These are phyloP conservation scores for Spinacia oleracea DNA, from an alignment of 179 eudicot species.

Conservation along the genomic window DNA sequence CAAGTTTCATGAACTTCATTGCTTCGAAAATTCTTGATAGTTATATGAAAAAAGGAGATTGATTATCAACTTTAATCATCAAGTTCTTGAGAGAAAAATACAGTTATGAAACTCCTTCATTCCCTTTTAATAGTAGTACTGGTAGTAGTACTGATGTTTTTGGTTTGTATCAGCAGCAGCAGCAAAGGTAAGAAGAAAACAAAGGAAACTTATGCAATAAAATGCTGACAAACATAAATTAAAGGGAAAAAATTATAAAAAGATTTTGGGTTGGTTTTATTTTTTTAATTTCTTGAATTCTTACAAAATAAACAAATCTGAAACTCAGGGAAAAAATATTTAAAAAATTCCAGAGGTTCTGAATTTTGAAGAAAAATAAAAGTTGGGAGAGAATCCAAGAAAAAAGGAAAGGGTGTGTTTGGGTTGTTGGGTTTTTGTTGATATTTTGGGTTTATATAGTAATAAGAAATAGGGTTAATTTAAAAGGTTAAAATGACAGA, in stretches of 20 bases:
- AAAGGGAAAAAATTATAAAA: neutral
- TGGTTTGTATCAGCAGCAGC: conserved; percentile 11
- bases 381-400: conserved; percentile 37
- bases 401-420: conserved; percentile 28
- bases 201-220: conserved; percentile 20
- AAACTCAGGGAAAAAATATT: conserved; percentile 12
- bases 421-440: conserved; percentile 29
- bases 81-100: conserved; percentile 7
- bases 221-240: conserved; percentile 16
- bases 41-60: neutral
- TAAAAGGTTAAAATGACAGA: conserved; percentile 32
- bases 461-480: neutral
- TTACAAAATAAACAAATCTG: conserved; percentile 23
- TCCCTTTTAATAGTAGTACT: conserved; percentile 3
- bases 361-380: conserved; percentile 16
- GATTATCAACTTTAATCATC: conserved; percentile 17
- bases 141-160: conserved; percentile 11
- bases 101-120: conserved; percentile 7
- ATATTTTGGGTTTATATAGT: conserved; percentile 30
- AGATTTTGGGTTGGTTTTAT: conserved; percentile 7
- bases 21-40: neutral
- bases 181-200: conserved; percentile 19
- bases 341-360: conserved; percentile 21
- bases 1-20: conserved; percentile 98
- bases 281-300: conserved; percentile 3